Conservation (phyloP, 1,139 yeast species). For the Taphrina communis region DNA sequence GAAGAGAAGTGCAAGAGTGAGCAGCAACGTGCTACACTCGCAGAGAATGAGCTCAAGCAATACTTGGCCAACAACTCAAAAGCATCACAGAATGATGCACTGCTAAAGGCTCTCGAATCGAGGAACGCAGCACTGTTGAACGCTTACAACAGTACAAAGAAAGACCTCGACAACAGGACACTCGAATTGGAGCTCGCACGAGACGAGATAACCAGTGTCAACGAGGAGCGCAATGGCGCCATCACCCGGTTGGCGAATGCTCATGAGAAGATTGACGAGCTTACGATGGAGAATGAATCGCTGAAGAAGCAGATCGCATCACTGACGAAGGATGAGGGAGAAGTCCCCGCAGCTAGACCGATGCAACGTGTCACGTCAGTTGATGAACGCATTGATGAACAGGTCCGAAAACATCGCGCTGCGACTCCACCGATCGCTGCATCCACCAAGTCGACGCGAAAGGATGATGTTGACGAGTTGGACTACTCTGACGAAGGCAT, state of each 20-base stretch:
- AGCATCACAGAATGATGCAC: not conserved
- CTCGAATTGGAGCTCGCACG: slow-evolving; percentile 41
- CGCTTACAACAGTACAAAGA: slow-evolving; percentile 18
- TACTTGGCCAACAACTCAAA: slow-evolving; percentile 23
- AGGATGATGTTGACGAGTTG: not conserved
- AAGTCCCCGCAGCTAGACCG: not conserved
- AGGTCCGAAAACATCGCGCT: slow-evolving; percentile 3
- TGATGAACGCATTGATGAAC: slow-evolving; percentile 15
- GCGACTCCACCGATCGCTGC: not conserved
- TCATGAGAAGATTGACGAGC: slow-evolving; percentile 41
- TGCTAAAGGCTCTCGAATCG: slow-evolving; percentile 22
- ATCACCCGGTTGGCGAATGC: slow-evolving; percentile 42
- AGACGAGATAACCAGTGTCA: slow-evolving; percentile 36
- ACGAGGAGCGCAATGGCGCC: slow-evolving; percentile 46
- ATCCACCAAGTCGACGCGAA: not conserved
- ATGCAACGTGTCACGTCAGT: slow-evolving; percentile 3
- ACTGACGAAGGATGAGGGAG: slow-evolving; percentile 3
- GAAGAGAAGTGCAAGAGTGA: slow-evolving; percentile 41
- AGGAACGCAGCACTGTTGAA: slow-evolving; percentile 12
- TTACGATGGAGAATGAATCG: slow-evolving; percentile 41
- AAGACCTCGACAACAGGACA: slow-evolving; percentile 24
- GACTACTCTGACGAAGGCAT: slow-evolving; percentile 31
- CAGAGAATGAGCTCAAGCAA: slow-evolving; percentile 44
- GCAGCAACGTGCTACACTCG: slow-evolving; percentile 35
- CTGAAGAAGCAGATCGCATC: slow-evolving; percentile 34